These are phyloP conservation scores for Sutorius australiensis DNA, from an alignment of 768 basidiomycete species.

Conservation along the genomic window DNA sequence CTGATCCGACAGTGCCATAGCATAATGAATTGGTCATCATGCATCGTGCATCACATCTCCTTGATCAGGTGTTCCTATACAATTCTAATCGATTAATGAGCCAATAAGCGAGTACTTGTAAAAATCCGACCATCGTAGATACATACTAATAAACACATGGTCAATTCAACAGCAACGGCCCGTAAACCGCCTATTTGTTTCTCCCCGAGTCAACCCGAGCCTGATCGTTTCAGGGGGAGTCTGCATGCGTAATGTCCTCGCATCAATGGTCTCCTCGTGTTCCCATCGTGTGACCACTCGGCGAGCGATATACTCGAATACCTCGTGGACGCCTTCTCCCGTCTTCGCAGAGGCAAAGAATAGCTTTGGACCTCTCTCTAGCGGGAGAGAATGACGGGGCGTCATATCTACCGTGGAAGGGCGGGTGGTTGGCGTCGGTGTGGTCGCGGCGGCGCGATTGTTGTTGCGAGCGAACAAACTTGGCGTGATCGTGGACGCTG, in stretches of 20 bases:
- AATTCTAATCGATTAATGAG: constrained; percentile 1
- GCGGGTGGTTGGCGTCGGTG: constrained; percentile 16
- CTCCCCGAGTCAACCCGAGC: constrained; percentile 24
- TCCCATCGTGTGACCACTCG: constrained; percentile 64
- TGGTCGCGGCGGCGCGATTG: constrained; percentile 17
- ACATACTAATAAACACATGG: constrained; percentile 23
- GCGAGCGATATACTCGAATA: constrained; percentile 73
- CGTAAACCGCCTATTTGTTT: constrained; percentile 2
- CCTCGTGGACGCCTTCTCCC: constrained; percentile 63
- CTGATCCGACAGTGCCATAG: background rate
- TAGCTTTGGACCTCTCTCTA: constrained; percentile 55
- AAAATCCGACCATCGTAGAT: background rate
- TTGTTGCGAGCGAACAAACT: constrained; percentile 44
- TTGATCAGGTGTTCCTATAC: background rate
- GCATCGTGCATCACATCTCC: background rate
- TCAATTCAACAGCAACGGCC: constrained; percentile 20
- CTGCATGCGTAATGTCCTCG: constrained; percentile 37
- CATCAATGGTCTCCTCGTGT: constrained; percentile 57
- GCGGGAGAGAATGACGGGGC: constrained; percentile 20
- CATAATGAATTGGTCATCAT: background rate
- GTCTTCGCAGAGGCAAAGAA: constrained; percentile 81
- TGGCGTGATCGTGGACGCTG: constrained; percentile 56
- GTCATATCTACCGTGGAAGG: constrained; percentile 10
- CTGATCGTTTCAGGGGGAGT: constrained; percentile 39
- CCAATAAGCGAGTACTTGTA: background rate